Evolutionary conservation across 441 rosid species (phyloP).

Genomic region (Capsella rubella): DNA sequence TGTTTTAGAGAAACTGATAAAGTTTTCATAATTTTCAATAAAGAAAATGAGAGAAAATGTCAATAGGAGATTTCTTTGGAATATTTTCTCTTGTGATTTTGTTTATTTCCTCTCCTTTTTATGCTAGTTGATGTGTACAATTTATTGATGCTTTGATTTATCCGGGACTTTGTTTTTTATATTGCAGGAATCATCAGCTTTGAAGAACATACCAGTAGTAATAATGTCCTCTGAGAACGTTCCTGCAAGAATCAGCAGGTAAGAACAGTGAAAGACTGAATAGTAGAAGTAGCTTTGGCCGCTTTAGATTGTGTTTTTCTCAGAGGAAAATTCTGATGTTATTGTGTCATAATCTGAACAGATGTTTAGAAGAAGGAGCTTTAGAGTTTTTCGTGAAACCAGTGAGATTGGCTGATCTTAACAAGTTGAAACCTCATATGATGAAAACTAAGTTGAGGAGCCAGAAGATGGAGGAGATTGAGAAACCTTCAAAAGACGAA

Average conservation of each 20-base stretch:
- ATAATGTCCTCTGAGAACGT: slow-evolving; percentile 82
- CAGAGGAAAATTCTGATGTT: not conserved
- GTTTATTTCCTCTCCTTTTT: slow-evolving; percentile 3
- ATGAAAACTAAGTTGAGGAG: slow-evolving; percentile 60
- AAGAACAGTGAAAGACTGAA: slow-evolving; percentile 7
- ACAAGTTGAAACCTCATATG: slow-evolving; percentile 59
- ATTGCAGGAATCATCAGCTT: slow-evolving; percentile 66
- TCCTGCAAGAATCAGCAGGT: slow-evolving; percentile 70
- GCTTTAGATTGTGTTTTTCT: not conserved
- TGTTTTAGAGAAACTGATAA: slow-evolving; percentile 4
- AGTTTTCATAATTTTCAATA: not conserved
- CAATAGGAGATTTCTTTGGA: slow-evolving; percentile 26
- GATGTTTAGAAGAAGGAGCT: slow-evolving; percentile 79
- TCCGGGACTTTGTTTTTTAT: slow-evolving; percentile 9
- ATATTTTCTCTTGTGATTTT: slow-evolving; percentile 16
- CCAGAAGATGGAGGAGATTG: slow-evolving; percentile 43
- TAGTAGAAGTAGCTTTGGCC: slow-evolving; percentile 11
- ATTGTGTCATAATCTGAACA: slow-evolving; percentile 24
- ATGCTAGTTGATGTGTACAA: slow-evolving; percentile 17
- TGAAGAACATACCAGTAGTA: slow-evolving; percentile 66
- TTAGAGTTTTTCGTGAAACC: slow-evolving; percentile 75
- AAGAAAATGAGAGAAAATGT: slow-evolving; percentile 33
- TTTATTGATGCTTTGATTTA: slow-evolving; percentile 21
- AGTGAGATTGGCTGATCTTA: slow-evolving; percentile 59
- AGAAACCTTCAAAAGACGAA: slow-evolving; percentile 19